phyloP scores from a whole-genome alignment of 768 basidiomycete genomes.

The Pisolithus orientalis region DNA sequence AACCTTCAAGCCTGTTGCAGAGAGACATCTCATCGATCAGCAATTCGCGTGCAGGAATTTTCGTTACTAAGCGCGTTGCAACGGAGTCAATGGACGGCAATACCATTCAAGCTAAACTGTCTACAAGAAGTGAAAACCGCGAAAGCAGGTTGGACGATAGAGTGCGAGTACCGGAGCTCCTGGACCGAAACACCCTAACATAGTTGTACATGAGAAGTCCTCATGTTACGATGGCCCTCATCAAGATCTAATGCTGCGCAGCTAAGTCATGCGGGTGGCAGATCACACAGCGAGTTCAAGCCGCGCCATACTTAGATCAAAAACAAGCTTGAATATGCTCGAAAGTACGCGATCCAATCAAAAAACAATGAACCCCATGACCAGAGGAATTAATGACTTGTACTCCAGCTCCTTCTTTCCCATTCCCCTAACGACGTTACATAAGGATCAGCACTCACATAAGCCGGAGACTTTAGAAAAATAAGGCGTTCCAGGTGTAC shows the following conservation, averaged over 20 bases:
- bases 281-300: neutral
- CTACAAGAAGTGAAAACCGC: neutral
- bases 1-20: neutral
- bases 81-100: neutral
- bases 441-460: slow-evolving; percentile 3
- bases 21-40: neutral
- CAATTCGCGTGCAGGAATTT: neutral
- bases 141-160: slow-evolving; percentile 1
- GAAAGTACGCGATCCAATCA: neutral
- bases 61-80: neutral
- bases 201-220: slow-evolving; percentile 3
- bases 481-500: neutral
- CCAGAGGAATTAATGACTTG: neutral
- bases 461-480: neutral
- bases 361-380: neutral
- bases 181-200: neutral
- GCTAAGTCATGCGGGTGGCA: neutral
- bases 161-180: neutral
- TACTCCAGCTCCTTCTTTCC: neutral
- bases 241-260: neutral
- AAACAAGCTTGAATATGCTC: neutral
- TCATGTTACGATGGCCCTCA: neutral
- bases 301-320: neutral
- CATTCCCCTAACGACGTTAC: slow-evolving; percentile 2
- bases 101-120: slow-evolving; percentile 1